Conservation (phyloP, 129 eudicot species). For the Artemisia annua region DNA sequence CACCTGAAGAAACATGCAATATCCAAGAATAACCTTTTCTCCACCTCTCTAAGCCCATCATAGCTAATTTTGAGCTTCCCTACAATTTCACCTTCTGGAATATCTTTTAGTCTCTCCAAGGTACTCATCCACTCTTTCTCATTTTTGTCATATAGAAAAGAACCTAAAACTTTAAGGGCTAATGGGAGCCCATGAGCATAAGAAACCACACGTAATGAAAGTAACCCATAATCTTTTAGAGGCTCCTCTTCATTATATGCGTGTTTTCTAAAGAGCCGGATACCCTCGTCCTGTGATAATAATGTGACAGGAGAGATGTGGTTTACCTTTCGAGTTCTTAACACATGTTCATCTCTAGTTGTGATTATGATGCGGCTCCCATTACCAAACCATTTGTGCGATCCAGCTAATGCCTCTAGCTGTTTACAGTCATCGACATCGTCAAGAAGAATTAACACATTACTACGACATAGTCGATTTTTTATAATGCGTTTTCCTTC, state of each 20-base stretch:
- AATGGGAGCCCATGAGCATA: constrained; percentile 1
- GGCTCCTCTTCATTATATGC: not conserved
- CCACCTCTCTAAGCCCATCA: not conserved
- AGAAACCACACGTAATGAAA: not conserved
- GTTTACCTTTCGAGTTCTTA: not conserved
- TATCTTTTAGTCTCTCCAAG: not conserved
- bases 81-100: not conserved
- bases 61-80: too few relatives aligned
- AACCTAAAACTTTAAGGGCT: constrained; percentile 3
- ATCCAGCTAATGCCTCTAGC: constrained; percentile 4
- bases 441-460: not conserved
- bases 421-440: not conserved
- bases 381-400: constrained; percentile 7
- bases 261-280: not conserved
- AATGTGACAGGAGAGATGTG: not conserved
- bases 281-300: not conserved
- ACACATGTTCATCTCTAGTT: not conserved
- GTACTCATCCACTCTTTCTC: not conserved
- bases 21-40: too few relatives aligned
- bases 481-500: not conserved
- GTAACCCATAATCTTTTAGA: not conserved
- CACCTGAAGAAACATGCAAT: too few relatives aligned
- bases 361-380: constrained; percentile 4
- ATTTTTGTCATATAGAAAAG: constrained; percentile 9
- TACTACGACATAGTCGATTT: not conserved